Evolutionary conservation across 495 filamentous ascomycete species (phyloP), one percentile per base, ranked within the genome.

Genomic region (Lepidopterella palustris): DNA sequence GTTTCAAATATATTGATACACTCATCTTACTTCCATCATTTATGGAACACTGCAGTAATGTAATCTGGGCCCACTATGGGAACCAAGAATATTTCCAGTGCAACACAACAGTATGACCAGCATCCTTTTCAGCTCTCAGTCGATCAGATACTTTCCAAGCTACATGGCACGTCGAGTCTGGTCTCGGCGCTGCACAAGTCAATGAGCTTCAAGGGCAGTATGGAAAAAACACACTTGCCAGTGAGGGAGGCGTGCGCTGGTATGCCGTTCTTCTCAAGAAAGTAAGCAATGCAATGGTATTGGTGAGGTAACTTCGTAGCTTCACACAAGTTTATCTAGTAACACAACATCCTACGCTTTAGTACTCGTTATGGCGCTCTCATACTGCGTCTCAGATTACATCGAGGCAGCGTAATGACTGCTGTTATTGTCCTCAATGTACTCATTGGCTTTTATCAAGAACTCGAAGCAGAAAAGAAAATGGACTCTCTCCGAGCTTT

Each of bases 231-330:
- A 82, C 85, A 65, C 63, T 87, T 28, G 79, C 82, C n/a, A 76
- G 83, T 5, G 82, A 82, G 15, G 81, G 77, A 31, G 78, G 75
- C 25, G 78, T 85, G 24, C 73, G 78, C 27, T 83, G 84, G 79
- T 84, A 86, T 67, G 81, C 80, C 58, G 82, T 88, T 45, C 76
- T 88, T 9, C 72, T 84, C 45, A 84, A 84, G 58, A 84, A 87
- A 68, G 65, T 86, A 25, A 76, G 76, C 60, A 87, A 87, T 79
- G 82, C 84, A 57, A 87, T 87, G 83, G 81, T 84, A 57, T 65
- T 85, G 75, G 75, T 84, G 73, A 63, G n/a, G n/a, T n/a, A n/a
- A n/a, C n/a, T n/a, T n/a, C n/a, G 79, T 76, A 4, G 10, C 10
- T n/a, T 11, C 58, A 4, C n/a, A 18, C 11, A 13, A n/a, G 10